These are phyloP conservation scores for Verruconis gallopava DNA, from an alignment of 2,329 filamentous ascomycete genomes.

Conservation along the genomic window DNA sequence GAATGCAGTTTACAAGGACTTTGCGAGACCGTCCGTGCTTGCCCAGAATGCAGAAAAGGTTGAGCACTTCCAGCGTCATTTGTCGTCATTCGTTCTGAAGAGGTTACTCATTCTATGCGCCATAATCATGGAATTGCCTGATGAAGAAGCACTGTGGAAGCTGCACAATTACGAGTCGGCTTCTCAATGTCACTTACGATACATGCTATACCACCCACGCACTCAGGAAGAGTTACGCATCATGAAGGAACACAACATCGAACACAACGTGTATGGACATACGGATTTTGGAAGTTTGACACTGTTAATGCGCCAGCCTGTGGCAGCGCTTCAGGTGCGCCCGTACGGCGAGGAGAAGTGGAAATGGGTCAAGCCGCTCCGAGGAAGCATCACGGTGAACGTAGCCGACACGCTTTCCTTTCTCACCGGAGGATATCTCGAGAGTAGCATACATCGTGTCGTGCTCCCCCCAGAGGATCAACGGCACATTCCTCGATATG, in stretches of 20 bases:
- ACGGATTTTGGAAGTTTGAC: conserved; percentile 46
- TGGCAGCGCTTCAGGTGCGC: conserved; percentile 42
- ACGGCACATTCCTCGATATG: neutral
- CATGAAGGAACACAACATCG: conserved; percentile 4
- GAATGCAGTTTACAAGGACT: conserved; percentile 10
- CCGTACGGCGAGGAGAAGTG: conserved; percentile 26
- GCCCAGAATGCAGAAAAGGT: conserved; percentile 10
- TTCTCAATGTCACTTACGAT: conserved; percentile 14
- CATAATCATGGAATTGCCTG: conserved; percentile 14
- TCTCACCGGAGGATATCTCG: conserved; percentile 8
- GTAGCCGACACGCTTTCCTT: conserved; percentile 4
- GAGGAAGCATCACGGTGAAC: conserved; percentile 6
- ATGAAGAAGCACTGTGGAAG: conserved; percentile 14
- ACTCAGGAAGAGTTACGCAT: conserved; percentile 3
- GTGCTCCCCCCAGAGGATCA: conserved; percentile 8
- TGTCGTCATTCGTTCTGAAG: conserved; percentile 13
- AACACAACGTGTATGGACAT: conserved; percentile 27
- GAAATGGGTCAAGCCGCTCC: conserved; percentile 29
- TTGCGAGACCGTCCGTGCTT: conserved; percentile 11
- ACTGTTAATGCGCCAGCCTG: conserved; percentile 45
- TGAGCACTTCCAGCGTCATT: conserved; percentile 12
- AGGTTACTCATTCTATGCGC: conserved; percentile 10
- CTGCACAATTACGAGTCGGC: conserved; percentile 14
- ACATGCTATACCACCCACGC: conserved; percentile 16
- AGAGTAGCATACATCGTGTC: conserved; percentile 8